phyloP scores from a whole-genome alignment of 352 stramenopile genomes.

The Paralagenidium karlingii region DNA sequence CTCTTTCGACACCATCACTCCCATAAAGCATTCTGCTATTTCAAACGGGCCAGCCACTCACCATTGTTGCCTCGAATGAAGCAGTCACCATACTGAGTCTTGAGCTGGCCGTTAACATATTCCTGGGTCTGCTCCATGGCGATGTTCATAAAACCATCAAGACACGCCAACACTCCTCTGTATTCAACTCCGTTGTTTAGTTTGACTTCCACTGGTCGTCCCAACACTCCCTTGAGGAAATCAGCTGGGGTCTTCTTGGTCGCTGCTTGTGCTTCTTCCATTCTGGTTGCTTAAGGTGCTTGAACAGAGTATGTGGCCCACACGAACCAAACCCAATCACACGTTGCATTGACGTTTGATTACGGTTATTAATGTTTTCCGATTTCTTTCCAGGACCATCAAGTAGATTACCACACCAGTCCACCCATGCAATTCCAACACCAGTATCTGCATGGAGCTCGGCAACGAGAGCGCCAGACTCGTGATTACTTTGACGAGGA shows the following conservation, averaged over 20 bases:
- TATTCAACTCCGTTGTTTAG: slow-evolving; percentile 99
- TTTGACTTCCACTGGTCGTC: slow-evolving; percentile 95
- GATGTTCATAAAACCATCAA: slow-evolving; percentile 99
- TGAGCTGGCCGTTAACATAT: slow-evolving; percentile 98
- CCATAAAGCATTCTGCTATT: neutral
- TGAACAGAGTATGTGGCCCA: neutral
- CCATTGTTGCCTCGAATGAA: slow-evolving; percentile 99
- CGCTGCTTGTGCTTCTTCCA: slow-evolving; percentile 17
- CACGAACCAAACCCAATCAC: slow-evolving; percentile 4
- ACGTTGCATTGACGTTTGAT: neutral
- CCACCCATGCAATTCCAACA: slow-evolving; percentile 33
- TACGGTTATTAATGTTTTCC: too few species aligned
- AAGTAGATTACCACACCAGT: too few species aligned
- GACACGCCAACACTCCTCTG: slow-evolving; percentile 94
- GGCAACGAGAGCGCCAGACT: slow-evolving; percentile 26
- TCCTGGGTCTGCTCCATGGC: slow-evolving; percentile 99
- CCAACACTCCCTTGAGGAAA: slow-evolving; percentile 89
- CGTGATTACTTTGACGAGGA: slow-evolving; percentile 62
- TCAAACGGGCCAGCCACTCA: too few species aligned
- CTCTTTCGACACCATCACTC: neutral
- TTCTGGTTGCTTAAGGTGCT: slow-evolving; percentile 7
- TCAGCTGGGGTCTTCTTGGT: slow-evolving; percentile 84
- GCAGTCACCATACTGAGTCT: slow-evolving; percentile 98
- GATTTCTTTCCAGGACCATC: too few species aligned
- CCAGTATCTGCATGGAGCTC: slow-evolving; percentile 44